Evolutionary conservation across 2,329 filamentous ascomycete species (phyloP), one percentile per base, ranked within the genome.

Genomic region (Catunica adiposa): DNA sequence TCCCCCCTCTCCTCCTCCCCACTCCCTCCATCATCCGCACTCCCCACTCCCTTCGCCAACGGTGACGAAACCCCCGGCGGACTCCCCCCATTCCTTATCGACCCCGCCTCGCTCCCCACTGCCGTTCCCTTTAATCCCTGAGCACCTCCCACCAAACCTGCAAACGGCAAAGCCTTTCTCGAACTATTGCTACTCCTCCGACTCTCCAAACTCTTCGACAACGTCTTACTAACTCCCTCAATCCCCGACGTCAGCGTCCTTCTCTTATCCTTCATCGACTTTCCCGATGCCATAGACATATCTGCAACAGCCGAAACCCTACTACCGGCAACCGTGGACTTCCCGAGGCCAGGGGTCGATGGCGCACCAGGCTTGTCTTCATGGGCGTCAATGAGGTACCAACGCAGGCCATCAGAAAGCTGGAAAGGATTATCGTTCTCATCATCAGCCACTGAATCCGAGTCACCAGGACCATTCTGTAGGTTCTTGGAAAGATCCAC

Each of bases 381-480:
- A 1, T 80, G 77, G 0, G 92, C 92, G 65, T 98, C 90, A 37
- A 98, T 83, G 4, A 98, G 77, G 68, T 96, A 97, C 92, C 92
- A 98, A 34, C 90, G 82, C 51, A 98, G 71, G 2, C 92, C 92
- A 63, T 98, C 92, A 0, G 89, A 95, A 11, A 98, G 76, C 63
- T 96, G 89, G 67, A 98, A 98, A 0, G 92, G 92, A 64, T 98
- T 98, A 61, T 97, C 92, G 60, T 95, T 89, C 61, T 94, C 88
- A 42, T 83, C 81, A 11, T 78, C 76, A 52, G 73, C 74, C 34
- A 72, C 63, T 1, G 74, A 76, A 57, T 76, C 75, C 1, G 71
- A 72, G 59, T 77, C 75, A 17, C 66, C 70, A 9, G 31, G 15
- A 25, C 31, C 50, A 58, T 67, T 68, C 54, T 82, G 66, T 60